Percentiles rank a stretch among this genome's conserved stretches.
Evolutionary conservation across 129 eudicot species (phyloP).

Genomic region (Chrysanthemum makinoi): DNA sequence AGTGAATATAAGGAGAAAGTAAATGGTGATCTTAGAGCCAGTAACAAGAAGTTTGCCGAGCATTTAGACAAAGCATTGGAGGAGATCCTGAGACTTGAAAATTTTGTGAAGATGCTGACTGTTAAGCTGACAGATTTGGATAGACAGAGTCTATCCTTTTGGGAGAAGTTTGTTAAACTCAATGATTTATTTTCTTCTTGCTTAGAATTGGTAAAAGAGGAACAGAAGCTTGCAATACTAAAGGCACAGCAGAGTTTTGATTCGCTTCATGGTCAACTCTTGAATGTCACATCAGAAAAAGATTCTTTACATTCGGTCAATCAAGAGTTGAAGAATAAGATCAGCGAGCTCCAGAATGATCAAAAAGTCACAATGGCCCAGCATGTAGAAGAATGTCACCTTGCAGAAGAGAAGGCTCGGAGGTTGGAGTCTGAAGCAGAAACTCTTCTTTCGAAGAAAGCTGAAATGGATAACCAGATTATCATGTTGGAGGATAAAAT

Average conservation of each 20-base stretch:
- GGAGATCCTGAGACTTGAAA: slow-evolving; percentile 66
- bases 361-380: slow-evolving; percentile 68
- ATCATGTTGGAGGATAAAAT: slow-evolving; percentile 57
- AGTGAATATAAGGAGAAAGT: slow-evolving; percentile 54
- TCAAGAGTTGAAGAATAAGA: slow-evolving; percentile 50
- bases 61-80: slow-evolving; percentile 51
- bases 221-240: slow-evolving; percentile 44
- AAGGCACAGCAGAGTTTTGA: slow-evolving; percentile 49
- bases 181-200: slow-evolving; percentile 43
- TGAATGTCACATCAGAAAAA: slow-evolving; percentile 50
- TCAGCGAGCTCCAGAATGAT: slow-evolving; percentile 68
- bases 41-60: slow-evolving; percentile 44
- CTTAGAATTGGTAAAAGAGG: slow-evolving; percentile 56
- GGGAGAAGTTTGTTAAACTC: slow-evolving; percentile 53
- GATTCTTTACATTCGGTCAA: slow-evolving; percentile 52
- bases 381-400: slow-evolving; percentile 88
- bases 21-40: slow-evolving; percentile 47
- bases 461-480: slow-evolving; percentile 50
- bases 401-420: slow-evolving; percentile 72
- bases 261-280: slow-evolving; percentile 42
- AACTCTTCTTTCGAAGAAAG: slow-evolving; percentile 52
- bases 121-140: slow-evolving; percentile 59
- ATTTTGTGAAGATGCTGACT: slow-evolving; percentile 48
- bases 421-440: slow-evolving; percentile 67
- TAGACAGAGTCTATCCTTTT: slow-evolving; percentile 49